phyloP scores from a whole-genome alignment of 192 early-diverging fungal species.

The Phycomyces blakesleeanus region DNA sequence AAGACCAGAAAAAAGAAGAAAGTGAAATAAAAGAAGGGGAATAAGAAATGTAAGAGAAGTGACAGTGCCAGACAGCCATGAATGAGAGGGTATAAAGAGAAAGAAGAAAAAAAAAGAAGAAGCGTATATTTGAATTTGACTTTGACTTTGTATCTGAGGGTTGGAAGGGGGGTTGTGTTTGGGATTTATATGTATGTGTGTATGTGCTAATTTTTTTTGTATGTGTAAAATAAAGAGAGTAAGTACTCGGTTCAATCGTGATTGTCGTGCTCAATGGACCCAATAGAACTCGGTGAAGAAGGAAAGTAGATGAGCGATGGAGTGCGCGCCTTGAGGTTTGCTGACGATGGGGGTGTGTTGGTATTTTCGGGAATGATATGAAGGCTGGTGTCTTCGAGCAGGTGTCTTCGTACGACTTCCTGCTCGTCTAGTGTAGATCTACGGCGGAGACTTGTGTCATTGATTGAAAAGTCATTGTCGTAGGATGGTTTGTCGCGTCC shows the following conservation, averaged over 20 bases:
- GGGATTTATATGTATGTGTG: no score
- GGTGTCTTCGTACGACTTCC: background rate
- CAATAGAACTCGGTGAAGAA: constrained; percentile 13
- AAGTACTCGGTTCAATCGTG: background rate
- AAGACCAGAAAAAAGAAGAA: background rate
- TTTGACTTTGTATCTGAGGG: no score
- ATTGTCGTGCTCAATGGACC: constrained; percentile 1
- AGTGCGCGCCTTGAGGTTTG: background rate
- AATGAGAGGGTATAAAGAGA: constrained; percentile 5
- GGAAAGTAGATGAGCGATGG: constrained; percentile 13
- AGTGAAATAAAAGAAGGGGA: background rate
- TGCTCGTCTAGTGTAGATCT: background rate
- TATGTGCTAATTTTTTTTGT: no score
- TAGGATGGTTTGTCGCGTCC: background rate
- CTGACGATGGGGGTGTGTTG: constrained; percentile 3
- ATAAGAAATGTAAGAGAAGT: background rate
- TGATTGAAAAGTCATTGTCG: background rate
- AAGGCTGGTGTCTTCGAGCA: background rate
- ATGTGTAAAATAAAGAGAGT: no score
- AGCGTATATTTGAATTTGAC: no score
- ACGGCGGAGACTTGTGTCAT: background rate
- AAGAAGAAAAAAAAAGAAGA: background rate
- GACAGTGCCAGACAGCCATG: background rate
- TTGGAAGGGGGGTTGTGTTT: no score
- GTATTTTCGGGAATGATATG: constrained; percentile 1